A percentile compares a stretch with the other conserved stretches of the same genome.
Evolutionary conservation across 805 yeast genomes (phyloP).

Genomic region (Kodamaea leandrae): DNA sequence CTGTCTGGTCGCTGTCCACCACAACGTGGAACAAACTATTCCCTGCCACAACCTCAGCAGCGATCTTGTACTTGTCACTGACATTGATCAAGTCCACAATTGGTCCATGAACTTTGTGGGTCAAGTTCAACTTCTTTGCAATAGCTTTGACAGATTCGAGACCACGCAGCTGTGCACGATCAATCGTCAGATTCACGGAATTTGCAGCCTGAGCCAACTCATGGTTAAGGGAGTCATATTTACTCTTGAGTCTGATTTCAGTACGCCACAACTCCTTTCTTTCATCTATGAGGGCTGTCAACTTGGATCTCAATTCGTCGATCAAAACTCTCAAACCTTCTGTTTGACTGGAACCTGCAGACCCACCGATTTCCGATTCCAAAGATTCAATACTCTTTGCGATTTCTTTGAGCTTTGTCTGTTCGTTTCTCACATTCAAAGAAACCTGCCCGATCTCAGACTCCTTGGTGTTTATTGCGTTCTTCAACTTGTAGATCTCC

Average conservation of each 20-base stretch:
- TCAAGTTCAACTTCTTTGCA: slow-evolving; percentile 55
- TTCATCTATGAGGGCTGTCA: slow-evolving; percentile 53
- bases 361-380: slow-evolving; percentile 23
- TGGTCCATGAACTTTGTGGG: slow-evolving; percentile 71
- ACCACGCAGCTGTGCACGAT: slow-evolving; percentile 66
- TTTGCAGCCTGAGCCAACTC: slow-evolving; percentile 60
- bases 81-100: slow-evolving; percentile 80
- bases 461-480: slow-evolving; percentile 27
- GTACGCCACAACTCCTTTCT: slow-evolving; percentile 78
- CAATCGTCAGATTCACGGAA: slow-evolving; percentile 69
- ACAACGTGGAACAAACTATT: slow-evolving; percentile 82
- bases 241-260: slow-evolving; percentile 62
- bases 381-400: slow-evolving; percentile 13
- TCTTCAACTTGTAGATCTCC: slow-evolving; percentile 44
- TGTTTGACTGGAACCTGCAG: slow-evolving; percentile 11
- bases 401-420: slow-evolving; percentile 13
- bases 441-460: slow-evolving; percentile 22
- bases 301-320: slow-evolving; percentile 40
- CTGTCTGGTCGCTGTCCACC: slow-evolving; percentile 84
- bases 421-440: slow-evolving; percentile 16
- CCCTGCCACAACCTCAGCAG: slow-evolving; percentile 90
- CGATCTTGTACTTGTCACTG: slow-evolving; percentile 76
- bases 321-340: slow-evolving; percentile 29
- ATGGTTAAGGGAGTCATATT: slow-evolving; percentile 51
- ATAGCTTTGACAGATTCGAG: slow-evolving; percentile 66